Base-by-base conservation (phyloP, 2,329 filamentous ascomycete species). In the Arachnomyces sp. region DNA sequence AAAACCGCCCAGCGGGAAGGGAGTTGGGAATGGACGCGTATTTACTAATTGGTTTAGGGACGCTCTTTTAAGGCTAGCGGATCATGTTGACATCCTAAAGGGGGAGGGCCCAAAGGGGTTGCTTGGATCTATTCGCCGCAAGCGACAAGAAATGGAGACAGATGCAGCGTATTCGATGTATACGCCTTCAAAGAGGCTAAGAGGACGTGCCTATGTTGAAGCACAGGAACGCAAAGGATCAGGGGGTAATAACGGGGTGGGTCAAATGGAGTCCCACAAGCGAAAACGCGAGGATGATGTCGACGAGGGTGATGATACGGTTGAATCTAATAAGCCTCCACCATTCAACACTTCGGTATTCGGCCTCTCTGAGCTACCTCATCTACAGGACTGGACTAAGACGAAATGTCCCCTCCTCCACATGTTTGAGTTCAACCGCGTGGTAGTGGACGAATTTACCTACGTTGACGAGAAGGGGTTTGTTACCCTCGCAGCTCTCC, bases 391-490 rank as follows among this genome's bases (percentile, higher is more conserved):
- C 25, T 43, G 20, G 11, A 37, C 36, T 11, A 17, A 25, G 2
- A 13, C 32, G 7, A 20, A 35, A 31, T 50, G 40, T 6, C 64
- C 65, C 1, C 52, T 76, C 0, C 51, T 83, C 1, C 77, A 82
- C 43, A 68, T 77, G 49, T 82, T 82, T 51, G 56, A 62, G 2
- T 83, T 76, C 53, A 73, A 73, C 40, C 67, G 80, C 4, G 43
- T 83, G 0, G 68, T 83, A 2, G 63, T 82, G 1, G 80, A 84
- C 44, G 80, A 84, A 47, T 82, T 76, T 47, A 75, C 78, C 1
- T 79, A 81, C 45, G 59, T 73, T 4, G 63, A 65, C 33, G 52
- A 61, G 12, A 55, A 67, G 36, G 59, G 64, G 37, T 58, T 65
- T 43, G 54, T 64, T 1, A 60, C 65, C 0, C 57, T 77, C 4